Conservation (phyloP, 257 asterid genomes). For the Nicotiana undulata region DNA sequence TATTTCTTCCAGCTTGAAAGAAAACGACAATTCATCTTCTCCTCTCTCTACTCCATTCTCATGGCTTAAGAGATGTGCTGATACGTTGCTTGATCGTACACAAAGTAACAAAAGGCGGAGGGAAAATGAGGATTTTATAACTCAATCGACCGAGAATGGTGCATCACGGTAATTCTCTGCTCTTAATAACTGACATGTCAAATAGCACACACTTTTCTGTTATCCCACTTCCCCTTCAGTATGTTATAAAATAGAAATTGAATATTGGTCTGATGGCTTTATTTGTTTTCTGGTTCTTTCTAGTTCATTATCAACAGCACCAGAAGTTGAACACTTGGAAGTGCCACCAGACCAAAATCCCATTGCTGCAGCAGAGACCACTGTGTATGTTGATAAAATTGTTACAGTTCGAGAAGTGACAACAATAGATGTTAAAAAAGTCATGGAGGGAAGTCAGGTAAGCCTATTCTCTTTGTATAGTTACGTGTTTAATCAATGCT, state of each 20-base stretch:
- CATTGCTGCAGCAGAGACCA: conserved; percentile 41
- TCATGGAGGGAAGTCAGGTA: conserved; percentile 41
- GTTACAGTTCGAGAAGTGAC: conserved; percentile 61
- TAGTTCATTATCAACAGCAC: conserved; percentile 24
- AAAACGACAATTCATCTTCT: conserved; percentile 40
- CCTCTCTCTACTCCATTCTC: conserved; percentile 71
- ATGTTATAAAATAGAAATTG: background rate
- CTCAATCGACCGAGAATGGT: conserved; percentile 28
- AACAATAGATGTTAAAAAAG: conserved; percentile 34
- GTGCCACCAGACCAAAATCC: conserved; percentile 22
- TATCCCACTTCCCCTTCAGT: background rate
- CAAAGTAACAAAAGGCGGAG: conserved; percentile 55
- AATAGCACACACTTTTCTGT: background rate
- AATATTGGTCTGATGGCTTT: background rate
- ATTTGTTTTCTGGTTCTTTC: conserved; percentile 5
- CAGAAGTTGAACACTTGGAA: conserved; percentile 23
- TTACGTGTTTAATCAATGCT: background rate
- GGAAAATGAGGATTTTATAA: conserved; percentile 35
- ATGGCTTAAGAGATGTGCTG: conserved; percentile 90
- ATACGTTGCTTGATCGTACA: conserved; percentile 68
- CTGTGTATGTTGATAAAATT: conserved; percentile 59
- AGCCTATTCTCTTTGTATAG: background rate
- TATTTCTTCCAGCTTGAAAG: conserved; percentile 21
- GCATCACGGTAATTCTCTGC: conserved; percentile 2
- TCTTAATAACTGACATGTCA: background rate